These are phyloP conservation scores for Piloderma croceum DNA, from an alignment of 768 basidiomycete species.

Conservation along the genomic window DNA sequence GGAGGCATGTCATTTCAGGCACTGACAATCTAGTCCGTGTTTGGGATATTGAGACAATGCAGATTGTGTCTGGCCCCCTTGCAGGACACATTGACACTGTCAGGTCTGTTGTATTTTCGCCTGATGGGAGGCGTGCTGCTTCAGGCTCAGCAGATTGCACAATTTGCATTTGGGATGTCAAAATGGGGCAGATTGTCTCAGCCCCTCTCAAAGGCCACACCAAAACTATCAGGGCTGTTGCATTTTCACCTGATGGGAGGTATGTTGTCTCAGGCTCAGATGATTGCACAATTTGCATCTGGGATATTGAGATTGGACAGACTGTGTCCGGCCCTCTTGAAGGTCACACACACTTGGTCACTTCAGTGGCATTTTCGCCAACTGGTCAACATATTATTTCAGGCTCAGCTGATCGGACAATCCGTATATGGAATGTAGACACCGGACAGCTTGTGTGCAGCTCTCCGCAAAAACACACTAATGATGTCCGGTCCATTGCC, in stretches of 20 bases:
- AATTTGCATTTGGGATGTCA: slow-evolving; percentile 9
- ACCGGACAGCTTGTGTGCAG: too few species aligned
- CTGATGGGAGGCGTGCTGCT: slow-evolving; percentile 22
- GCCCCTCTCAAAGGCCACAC: not conserved
- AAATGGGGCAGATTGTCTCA: not conserved
- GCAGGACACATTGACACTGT: slow-evolving; percentile 13
- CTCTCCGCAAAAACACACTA: too few species aligned
- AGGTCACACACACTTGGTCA: slow-evolving; percentile 1
- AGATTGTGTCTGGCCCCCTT: slow-evolving; percentile 5
- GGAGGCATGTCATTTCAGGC: too few species aligned
- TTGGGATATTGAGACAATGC: slow-evolving; percentile 12
- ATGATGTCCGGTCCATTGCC: too few species aligned
- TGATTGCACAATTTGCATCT: slow-evolving; percentile 19
- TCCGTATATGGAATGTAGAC: too few species aligned
- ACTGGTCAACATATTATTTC: slow-evolving; percentile 2
- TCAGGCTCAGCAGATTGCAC: slow-evolving; percentile 23
- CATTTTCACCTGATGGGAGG: slow-evolving; percentile 37
- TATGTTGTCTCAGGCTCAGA: slow-evolving; percentile 37
- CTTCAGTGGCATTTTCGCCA: slow-evolving; percentile 7
- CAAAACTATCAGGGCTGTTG: not conserved
- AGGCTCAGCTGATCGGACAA: slow-evolving; percentile 6
- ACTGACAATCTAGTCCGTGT: slow-evolving; percentile 20
- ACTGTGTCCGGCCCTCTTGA: slow-evolving; percentile 6
- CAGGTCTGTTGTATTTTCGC: slow-evolving; percentile 20
- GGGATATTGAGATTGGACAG: slow-evolving; percentile 23